A percentile compares a stretch with the other conserved stretches of the same genome.
These are phyloP conservation scores for Penicillium oxalicum DNA, from an alignment of 2,329 filamentous ascomycete genomes.

Conservation along the genomic window DNA sequence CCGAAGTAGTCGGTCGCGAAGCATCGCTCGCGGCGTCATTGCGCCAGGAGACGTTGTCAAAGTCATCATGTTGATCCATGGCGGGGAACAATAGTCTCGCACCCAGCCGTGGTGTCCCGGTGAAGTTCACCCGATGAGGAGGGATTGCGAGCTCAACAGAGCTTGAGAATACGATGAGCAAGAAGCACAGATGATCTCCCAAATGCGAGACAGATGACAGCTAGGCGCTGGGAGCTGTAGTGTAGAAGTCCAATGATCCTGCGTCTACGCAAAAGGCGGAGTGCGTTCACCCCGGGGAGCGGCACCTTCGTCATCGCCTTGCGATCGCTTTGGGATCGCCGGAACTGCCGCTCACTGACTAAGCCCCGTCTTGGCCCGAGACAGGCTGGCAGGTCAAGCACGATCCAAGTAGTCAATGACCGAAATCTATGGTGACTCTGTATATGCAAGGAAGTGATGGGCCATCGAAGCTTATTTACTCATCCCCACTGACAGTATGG, in stretches of 20 bases:
- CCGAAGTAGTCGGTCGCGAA: constrained; percentile 37
- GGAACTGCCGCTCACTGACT: not conserved
- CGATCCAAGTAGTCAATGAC: no score
- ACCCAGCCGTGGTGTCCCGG: constrained; percentile 14
- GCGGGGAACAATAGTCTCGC: constrained; percentile 15
- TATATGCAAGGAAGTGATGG: no score
- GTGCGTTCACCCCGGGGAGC: constrained; percentile 11
- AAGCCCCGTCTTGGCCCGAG: not conserved
- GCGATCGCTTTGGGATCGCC: not conserved
- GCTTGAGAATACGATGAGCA: not conserved
- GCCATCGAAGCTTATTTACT: no score
- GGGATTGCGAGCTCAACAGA: constrained; percentile 1
- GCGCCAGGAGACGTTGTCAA: constrained; percentile 75
- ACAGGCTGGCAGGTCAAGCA: no score
- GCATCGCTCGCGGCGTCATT: constrained; percentile 51
- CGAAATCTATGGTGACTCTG: no score
- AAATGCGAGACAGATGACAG: constrained; percentile 14
- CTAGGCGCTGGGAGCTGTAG: constrained; percentile 8
- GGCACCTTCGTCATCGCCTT: constrained; percentile 20
- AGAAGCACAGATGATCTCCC: constrained; percentile 1
- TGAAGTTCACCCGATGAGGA: not conserved
- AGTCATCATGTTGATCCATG: constrained; percentile 58
- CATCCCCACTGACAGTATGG: no score
- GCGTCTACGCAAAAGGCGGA: constrained; percentile 20
- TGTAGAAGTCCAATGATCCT: constrained; percentile 16